Base-by-base conservation (phyloP, 106 monocot genomes). In the Posidonia australis region DNA sequence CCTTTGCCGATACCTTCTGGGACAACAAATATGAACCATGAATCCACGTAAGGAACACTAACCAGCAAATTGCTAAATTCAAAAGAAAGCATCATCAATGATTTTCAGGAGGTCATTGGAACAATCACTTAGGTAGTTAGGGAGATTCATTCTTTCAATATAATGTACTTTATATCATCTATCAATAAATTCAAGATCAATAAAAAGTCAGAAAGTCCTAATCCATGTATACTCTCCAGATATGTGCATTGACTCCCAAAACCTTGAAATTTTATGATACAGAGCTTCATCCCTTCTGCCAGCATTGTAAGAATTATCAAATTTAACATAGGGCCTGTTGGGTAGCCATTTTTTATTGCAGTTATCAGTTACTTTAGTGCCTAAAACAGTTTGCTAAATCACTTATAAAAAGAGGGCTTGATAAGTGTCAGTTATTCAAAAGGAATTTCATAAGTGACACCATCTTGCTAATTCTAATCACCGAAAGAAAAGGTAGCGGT, bases 1-100 rank as follows among this genome's bases (percentile, higher is more conserved):
- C 68, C 12, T 67, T 61, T 25, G n/a, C 62, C 21, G 62, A 61
- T 29, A 44, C 42, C 23, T 13, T 64, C 64, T 64, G 47, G 6
- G 45, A 24, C 17, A 47, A 25, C 16, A 44, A 64, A 47, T 14
- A 46, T 25, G 44, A 64, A 64, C 11, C 16, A 26, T n/a, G 13
- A 64, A 47, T 26, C 12, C 5, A 17, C 5, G 9, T n/a, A 21
- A 1, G 27, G 14, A n/a, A 22, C 5, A 25, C 10, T 45, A 12
- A 47, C 26, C 22, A 44, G 23, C 3, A 13, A 16, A 47, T 46
- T 64, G 12, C 16, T 12, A 14, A 24, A 45, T 44, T 45, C 44
- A 1, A 46, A 47, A 47, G 64, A 64, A 13, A 17, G 46, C 54
- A 14, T 45, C 7, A 64, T 17, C n/a, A 3, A 46, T 10, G 20